Conservation (phyloP, 148 eudicot genomes). For the Amaranthus hypochondriacus region DNA sequence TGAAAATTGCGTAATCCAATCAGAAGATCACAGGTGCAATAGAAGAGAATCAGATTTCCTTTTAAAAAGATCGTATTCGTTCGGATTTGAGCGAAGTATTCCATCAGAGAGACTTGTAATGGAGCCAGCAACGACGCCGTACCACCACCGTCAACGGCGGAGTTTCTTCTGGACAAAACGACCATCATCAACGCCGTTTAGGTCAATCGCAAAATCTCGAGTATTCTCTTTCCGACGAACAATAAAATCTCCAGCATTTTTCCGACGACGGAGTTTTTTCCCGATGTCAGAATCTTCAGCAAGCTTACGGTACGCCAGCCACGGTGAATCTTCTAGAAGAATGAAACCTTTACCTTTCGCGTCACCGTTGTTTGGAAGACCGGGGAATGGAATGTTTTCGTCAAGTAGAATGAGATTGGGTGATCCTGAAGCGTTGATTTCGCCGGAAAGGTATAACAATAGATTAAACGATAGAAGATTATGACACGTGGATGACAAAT, state of each 20-base stretch:
- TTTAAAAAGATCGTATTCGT: constrained; percentile 73
- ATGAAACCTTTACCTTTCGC: constrained; percentile 38
- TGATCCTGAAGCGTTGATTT: constrained; percentile 85
- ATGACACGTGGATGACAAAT: constrained; percentile 26
- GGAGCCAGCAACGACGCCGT: constrained; percentile 68
- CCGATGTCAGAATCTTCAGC: constrained; percentile 55
- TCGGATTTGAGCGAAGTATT: constrained; percentile 73
- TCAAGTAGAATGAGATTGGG: constrained; percentile 73
- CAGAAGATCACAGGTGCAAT: constrained; percentile 38
- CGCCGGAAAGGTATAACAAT: constrained; percentile 71
- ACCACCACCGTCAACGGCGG: constrained; percentile 33
- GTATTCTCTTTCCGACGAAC: constrained; percentile 67
- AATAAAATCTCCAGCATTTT: constrained; percentile 64
- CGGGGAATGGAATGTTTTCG: constrained; percentile 28
- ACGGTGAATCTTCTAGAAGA: constrained; percentile 39
- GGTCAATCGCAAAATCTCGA: constrained; percentile 48
- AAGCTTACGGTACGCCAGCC: constrained; percentile 43
- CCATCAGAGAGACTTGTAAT: constrained; percentile 54
- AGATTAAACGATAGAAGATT: constrained; percentile 26
- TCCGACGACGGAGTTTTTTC: constrained; percentile 44
- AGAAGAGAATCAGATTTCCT: constrained; percentile 36
- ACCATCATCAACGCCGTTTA: constrained; percentile 50
- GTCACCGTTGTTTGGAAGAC: constrained; percentile 61
- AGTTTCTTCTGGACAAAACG: constrained; percentile 65
- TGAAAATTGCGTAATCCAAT: constrained; percentile 27